A percentile compares a stretch with the other conserved stretches of the same genome.
Conservation (phyloP, 306 rosid genomes). For the Quercus suber region DNA sequence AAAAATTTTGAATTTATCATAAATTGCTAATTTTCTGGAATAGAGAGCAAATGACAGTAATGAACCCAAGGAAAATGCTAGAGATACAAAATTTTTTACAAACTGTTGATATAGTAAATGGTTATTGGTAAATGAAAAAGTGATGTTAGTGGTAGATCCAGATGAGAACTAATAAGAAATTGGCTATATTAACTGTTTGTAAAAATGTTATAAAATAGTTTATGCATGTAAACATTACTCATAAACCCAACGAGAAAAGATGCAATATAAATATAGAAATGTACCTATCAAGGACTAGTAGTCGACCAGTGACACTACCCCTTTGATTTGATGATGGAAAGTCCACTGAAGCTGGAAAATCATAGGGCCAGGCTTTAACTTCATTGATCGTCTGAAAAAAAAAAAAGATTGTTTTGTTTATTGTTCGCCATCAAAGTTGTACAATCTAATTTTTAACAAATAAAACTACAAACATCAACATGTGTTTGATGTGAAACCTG, state of each 20-base stretch:
- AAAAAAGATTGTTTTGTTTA: not conserved
- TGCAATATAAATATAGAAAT: not conserved
- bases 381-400: constrained; percentile 59
- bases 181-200: accelerated
- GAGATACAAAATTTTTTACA: no score
- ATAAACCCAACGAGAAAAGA: no score
- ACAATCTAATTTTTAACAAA: not conserved
- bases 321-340: constrained; percentile 55
- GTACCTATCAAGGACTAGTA: constrained; percentile 61
- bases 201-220: no score
- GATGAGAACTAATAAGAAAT: accelerated
- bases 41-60: no score
- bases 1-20: no score
- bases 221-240: accelerated
- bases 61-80: no score
- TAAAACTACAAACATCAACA: not conserved
- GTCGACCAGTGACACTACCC: constrained; percentile 62
- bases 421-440: not conserved
- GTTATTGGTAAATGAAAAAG: no score
- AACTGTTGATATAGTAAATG: no score
- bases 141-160: no score
- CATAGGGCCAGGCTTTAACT: constrained; percentile 84
- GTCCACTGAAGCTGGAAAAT: constrained; percentile 69
- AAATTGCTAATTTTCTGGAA: no score
- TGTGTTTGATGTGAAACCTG: constrained; percentile 43